phyloP scores from a whole-genome alignment of 108 stramenopile species.

The Nitzschia palea region DNA sequence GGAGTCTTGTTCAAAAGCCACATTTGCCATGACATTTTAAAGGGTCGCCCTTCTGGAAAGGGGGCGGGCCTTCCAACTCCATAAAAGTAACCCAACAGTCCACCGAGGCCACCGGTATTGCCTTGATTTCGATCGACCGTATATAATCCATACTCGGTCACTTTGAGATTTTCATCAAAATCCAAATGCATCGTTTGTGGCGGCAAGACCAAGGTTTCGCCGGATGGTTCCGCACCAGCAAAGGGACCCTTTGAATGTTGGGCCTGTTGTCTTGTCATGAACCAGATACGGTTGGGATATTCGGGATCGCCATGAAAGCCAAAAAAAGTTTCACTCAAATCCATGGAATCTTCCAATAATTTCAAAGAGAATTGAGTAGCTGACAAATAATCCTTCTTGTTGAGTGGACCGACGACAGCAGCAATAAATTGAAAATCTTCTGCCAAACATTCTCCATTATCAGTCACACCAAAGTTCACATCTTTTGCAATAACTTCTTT shows the following conservation, averaged over 20 bases:
- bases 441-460: too few species aligned
- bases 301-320: conserved; percentile 67
- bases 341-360: conserved; percentile 53
- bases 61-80: conserved; percentile 73
- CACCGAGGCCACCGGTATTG: conserved; percentile 87
- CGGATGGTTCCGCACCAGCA: conserved; percentile 43
- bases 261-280: conserved; percentile 35
- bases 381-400: conserved; percentile 54
- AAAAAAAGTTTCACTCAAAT: conserved; percentile 46
- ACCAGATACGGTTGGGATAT: conserved; percentile 63
- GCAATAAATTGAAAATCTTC: conserved; percentile 73
- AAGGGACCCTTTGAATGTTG: conserved; percentile 28
- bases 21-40: conserved; percentile 52
- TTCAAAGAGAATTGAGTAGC: conserved; percentile 51
- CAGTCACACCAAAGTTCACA: too few species aligned
- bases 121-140: conserved; percentile 71
- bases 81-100: conserved; percentile 78
- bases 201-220: conserved; percentile 47
- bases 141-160: conserved; percentile 75
- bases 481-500: too few species aligned
- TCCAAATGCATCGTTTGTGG: conserved; percentile 43
- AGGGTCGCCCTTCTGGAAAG: conserved; percentile 68
- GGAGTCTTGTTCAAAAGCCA: too few species aligned
- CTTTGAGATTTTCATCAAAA: conserved; percentile 49
- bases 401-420: conserved; percentile 68